Conservation (phyloP, 192 early-diverging fungal species). For the Mortierella claussenii region DNA sequence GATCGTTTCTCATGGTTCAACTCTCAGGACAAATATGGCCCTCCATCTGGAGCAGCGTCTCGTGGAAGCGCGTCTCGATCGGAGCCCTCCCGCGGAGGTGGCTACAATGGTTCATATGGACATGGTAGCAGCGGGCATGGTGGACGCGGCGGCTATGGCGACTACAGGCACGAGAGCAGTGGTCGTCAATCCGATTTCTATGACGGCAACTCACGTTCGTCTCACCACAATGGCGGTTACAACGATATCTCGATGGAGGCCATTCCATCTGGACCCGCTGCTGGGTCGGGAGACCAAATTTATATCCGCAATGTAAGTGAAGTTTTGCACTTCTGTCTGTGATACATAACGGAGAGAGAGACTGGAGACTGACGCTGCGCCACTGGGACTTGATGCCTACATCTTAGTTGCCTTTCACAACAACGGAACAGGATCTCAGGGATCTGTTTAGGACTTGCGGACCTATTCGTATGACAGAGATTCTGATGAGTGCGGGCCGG, state of each 20-base stretch:
- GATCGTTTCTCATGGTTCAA: background rate
- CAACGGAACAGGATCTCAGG: constrained; percentile 65
- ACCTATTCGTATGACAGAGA: constrained; percentile 60
- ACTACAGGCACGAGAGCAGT: constrained; percentile 22
- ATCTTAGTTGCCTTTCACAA: constrained; percentile 66
- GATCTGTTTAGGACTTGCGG: constrained; percentile 66
- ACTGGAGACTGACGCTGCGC: background rate
- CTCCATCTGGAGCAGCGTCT: constrained; percentile 15
- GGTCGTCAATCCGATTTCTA: constrained; percentile 13
- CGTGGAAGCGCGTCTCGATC: constrained; percentile 13
- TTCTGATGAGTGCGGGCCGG: constrained; percentile 56
- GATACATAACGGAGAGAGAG: no score
- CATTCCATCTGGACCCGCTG: constrained; percentile 39
- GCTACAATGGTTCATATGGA: constrained; percentile 3
- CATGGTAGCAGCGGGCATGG: constrained; percentile 13
- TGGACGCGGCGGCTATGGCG: constrained; percentile 9
- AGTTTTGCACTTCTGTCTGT: background rate
- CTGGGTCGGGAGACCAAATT: constrained; percentile 44
- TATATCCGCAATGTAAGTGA: constrained; percentile 46
- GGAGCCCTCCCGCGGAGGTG: background rate
- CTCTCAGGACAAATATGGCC: constrained; percentile 44
- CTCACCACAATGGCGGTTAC: background rate
- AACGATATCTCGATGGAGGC: constrained; percentile 22
- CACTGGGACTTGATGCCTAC: no score
- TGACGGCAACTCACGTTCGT: constrained; percentile 8